Evolutionary conservation across 108 stramenopile species (phyloP), one percentile per base, ranked within the genome.

Genomic region (Cyclotella choctawhatcheeana): DNA sequence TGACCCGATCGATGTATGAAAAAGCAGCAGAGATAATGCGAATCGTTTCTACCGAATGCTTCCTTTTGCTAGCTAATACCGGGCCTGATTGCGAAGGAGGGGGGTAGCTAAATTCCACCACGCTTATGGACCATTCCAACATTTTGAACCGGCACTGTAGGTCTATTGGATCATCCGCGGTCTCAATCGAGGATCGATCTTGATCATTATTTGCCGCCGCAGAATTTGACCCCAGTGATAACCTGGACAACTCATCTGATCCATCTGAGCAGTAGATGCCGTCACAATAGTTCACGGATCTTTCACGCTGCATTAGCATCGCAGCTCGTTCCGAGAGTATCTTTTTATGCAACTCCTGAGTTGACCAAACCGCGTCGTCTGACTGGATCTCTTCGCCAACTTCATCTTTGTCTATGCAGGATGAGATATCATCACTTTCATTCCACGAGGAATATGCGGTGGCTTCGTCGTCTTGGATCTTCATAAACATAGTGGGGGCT

Each of bases 101-200:
- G 22, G 65, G 65, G 26, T 44, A 67, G 51, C 33, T 35, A 22
- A 67, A 67, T 35, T 67, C 65, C 50, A 53, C 25, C 21, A 67
- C 51, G 21, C 51, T 47, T 8, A 67, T 25, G 6, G 65, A 50
- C 65, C 65, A 67, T 53, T 67, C 51, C 65, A 67, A 53, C 65
- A 67, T 67, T 35, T 53, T 67, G 51, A 51, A 51, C 3, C 65
- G 50, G 25, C 65, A 67, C 20, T n/a, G 1, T 3, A 45, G 26
- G 22, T 67, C 65, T 14, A 67, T 67, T 40, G n/a, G n/a, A n/a
- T 40, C 37, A 40, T 6, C 8, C 8, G 37, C 6, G 14, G 13
- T 62, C 14, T 5, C 26, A 34, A 1, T 34, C 51, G 51, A 3
- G 3, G 51, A n/a, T n/a, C n/a, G n/a, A n/a, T n/a, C n/a, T n/a